Evolutionary conservation across 208 protist genomes (phyloP), one percentile per base, ranked within the genome.

Genomic region (Leishmania lainsoni): DNA sequence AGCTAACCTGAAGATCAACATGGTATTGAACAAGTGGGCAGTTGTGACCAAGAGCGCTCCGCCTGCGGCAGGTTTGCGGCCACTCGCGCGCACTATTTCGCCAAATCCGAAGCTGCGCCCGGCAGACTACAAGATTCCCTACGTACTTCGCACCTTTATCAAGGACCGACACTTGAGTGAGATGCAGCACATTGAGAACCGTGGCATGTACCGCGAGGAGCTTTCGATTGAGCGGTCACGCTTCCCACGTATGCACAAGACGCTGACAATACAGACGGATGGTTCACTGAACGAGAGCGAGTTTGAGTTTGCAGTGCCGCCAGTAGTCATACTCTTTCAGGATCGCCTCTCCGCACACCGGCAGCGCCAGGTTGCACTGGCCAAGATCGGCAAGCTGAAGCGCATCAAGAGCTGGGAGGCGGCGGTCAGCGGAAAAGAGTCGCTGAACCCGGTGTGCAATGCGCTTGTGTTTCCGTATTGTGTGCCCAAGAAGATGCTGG

Each of bases 21-120:
- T 96, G 93, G 93, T 96, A 52, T 81, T 97, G n/a, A 86, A 95
- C 83, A 97, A 97, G 88, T 97, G 94, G 93, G 94, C 94, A 5
- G 94, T 94, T 17, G 92, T 97, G 68, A 96, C 83, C 66, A 94
- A 90, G 80, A 90, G 87, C 70, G 92, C 93, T 0, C 90, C 92
- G 5, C 93, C 94, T 3, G 76, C 89, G 45, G 83, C 85, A 16
- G 93, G 93, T 14, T 86, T 96, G 26, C 91, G 90, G 6, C 93
- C 94, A 39, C 78, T 96, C 51, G 88, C 83, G 20, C 83, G 85
- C 17, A 32, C 54, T 26, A 88, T 97, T 56, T 86, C 93, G 2
- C 65, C 78, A 0, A 85, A 97, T 76, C 91, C 92, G 8, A 94
- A 91, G 70, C 83, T 96, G 52, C 77, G 83, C 45, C 93, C 95